These are phyloP conservation scores for Mytilinidion resinicola DNA, from an alignment of 495 filamentous ascomycete species.

Conservation along the genomic window DNA sequence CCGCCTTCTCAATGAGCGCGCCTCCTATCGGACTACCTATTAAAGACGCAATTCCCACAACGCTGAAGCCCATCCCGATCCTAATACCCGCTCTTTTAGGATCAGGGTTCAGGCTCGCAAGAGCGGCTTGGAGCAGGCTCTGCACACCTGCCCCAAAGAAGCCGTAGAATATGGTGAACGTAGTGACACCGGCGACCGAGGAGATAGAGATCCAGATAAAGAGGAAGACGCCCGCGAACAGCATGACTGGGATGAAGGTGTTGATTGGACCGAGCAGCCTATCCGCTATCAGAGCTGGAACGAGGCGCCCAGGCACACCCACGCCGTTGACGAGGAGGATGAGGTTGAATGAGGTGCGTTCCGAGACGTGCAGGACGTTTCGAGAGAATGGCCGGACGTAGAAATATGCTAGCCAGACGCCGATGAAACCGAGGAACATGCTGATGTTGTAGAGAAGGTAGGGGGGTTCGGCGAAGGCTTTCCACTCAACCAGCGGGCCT, in stretches of 20 bases:
- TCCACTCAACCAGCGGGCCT: slow-evolving; percentile 57
- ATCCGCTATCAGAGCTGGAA: slow-evolving; percentile 63
- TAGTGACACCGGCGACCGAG: slow-evolving; percentile 34
- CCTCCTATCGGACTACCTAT: slow-evolving; percentile 72
- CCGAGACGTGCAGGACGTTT: slow-evolving; percentile 47
- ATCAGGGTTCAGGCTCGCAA: slow-evolving; percentile 58
- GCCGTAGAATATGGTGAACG: slow-evolving; percentile 62
- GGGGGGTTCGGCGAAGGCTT: slow-evolving; percentile 58
- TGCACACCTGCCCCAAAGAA: slow-evolving; percentile 60
- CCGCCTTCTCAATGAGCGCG: slow-evolving; percentile 40
- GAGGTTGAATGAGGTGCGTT: slow-evolving; percentile 54
- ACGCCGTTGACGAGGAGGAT: slow-evolving; percentile 68
- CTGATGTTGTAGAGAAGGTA: slow-evolving; percentile 64
- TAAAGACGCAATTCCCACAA: slow-evolving; percentile 65
- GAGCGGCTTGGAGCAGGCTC: slow-evolving; percentile 53
- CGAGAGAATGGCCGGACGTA: slow-evolving; percentile 55
- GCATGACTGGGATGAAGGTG: slow-evolving; percentile 45
- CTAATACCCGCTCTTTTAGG: slow-evolving; percentile 61
- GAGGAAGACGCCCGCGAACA: slow-evolving; percentile 38
- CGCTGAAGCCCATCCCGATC: slow-evolving; percentile 73
- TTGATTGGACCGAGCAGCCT: slow-evolving; percentile 55
- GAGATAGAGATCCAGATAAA: slow-evolving; percentile 32
- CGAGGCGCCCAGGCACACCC: slow-evolving; percentile 56
- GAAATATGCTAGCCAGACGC: slow-evolving; percentile 68
- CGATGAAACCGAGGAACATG: slow-evolving; percentile 61